A percentile compares a stretch with the other conserved stretches of the same genome.
Conservation (phyloP, 495 filamentous ascomycete genomes). For the Aspergillus sclerotioniger region DNA sequence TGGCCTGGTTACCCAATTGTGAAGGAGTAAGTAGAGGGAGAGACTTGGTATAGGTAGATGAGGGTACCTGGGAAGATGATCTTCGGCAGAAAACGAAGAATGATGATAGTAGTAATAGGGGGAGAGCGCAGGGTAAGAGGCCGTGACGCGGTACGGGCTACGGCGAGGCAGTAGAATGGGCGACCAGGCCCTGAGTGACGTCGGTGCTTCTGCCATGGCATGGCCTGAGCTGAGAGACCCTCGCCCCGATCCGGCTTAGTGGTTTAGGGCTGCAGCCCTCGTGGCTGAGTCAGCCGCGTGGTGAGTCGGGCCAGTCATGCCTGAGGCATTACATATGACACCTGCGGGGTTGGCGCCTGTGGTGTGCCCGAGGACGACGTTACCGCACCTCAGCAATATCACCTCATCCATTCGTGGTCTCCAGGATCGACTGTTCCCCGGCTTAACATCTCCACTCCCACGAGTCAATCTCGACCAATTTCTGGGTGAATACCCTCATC, state of each 20-base stretch:
- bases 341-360: slow-evolving; percentile 32
- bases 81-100: background rate
- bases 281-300: slow-evolving; percentile 5
- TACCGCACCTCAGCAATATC: slow-evolving; percentile 43
- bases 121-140: slow-evolving; percentile 13
- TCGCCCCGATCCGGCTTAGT: slow-evolving; percentile 12
- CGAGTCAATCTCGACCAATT: slow-evolving; percentile 34
- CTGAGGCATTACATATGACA: slow-evolving; percentile 28
- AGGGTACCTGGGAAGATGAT: background rate
- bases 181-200: slow-evolving; percentile 29
- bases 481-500: slow-evolving; percentile 37
- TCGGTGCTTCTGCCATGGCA: slow-evolving; percentile 19
- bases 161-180: slow-evolving; percentile 18
- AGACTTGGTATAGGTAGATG: background rate
- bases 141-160: slow-evolving; percentile 18
- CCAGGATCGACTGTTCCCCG: slow-evolving; percentile 33
- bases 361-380: slow-evolving; percentile 28
- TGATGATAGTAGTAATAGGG: slow-evolving; percentile 8
- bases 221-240: background rate
- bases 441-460: slow-evolving; percentile 28
- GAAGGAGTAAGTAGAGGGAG: background rate
- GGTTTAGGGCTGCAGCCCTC: slow-evolving; percentile 26
- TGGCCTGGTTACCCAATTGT: slow-evolving; percentile 24
- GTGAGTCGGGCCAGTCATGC: slow-evolving; percentile 14
- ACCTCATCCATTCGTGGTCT: slow-evolving; percentile 41